Base-by-base conservation (phyloP, 164 flowering plant species). In the Chimonanthus salicifolius region DNA sequence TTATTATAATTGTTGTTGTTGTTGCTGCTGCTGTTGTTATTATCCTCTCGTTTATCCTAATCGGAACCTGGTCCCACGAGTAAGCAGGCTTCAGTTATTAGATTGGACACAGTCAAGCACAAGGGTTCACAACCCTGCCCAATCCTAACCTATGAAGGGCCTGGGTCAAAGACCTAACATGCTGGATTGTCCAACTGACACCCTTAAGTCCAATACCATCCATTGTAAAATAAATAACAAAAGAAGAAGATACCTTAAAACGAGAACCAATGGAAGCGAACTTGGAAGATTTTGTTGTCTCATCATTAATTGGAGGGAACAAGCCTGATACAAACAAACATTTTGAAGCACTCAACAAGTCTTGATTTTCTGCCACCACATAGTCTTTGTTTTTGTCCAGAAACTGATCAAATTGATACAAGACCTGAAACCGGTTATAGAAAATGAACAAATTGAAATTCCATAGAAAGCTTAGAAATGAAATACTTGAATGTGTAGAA, bases 311-410 rank as follows among this genome's bases (percentile, higher is more conserved):
- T 33, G 85, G 83, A 82, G 94, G 97, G 76, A 93, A 90, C 69
- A 93, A 90, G 71, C 85, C 83, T 72, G 88, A 86, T 68, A 91
- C 90, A 80, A 94, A 94, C 62, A 86, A 58, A 72, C 97, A 94
- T 77, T 81, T 83, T 70, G 98, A 91, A 80, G 91, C 80, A 85
- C 85, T 80, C 80, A 91, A 83, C 87, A 91, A 74, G 76, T 86
- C 91, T 78, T 89, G 98, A 87, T 93, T 92, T 78, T 93, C 98
- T 74, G 89, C 82, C 80, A 91, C 97, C 58, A 90, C 88, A 83
- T 93, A 93, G 79, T 93, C 98, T 80, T 94, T 94, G 81, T 94
- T 94, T 87, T 91, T 91, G 84, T 94, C 98, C 71, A 94, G 81
- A 88, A 94, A 94, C 47, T 83, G 98, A 62, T 89, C 94, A 60